These are phyloP conservation scores for Populus hybrid DNA, from an alignment of 441 rosid genomes.

Conservation along the genomic window DNA sequence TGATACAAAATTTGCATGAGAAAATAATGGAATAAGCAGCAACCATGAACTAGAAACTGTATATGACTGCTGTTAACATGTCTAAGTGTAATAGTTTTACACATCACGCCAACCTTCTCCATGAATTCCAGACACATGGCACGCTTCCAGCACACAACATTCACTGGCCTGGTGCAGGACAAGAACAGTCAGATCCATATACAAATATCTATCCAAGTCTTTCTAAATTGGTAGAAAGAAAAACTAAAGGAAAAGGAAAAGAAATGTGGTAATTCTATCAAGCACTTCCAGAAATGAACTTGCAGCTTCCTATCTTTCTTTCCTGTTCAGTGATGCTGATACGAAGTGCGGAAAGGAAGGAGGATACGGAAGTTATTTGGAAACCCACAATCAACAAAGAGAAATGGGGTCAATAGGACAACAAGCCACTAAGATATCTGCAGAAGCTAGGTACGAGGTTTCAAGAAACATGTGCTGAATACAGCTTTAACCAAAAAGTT, in stretches of 20 bases:
- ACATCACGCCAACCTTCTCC: constrained; percentile 74
- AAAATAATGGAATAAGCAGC: constrained; percentile 5
- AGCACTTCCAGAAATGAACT: not conserved
- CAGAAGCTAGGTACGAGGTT: not conserved
- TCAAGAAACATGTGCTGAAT: not conserved
- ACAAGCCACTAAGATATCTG: not conserved
- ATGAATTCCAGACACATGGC: constrained; percentile 90
- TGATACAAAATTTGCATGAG: not conserved
- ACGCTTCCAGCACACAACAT: constrained; percentile 95
- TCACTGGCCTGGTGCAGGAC: constrained; percentile 67
- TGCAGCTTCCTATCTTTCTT: not conserved
- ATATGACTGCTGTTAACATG: constrained; percentile 16
- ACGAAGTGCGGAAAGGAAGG: not conserved
- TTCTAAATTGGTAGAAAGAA: constrained; percentile 9
- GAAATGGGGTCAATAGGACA: not conserved
- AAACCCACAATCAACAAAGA: not conserved
- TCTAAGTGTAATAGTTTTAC: constrained; percentile 17
- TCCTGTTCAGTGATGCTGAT: not conserved
- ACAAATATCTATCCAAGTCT: constrained; percentile 10
- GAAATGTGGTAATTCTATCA: not conserved
- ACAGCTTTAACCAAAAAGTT: not conserved
- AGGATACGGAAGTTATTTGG: not conserved
- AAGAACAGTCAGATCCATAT: constrained; percentile 28
- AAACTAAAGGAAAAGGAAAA: constrained; percentile 4
- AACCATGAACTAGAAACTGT: not conserved